A percentile compares a stretch with the other conserved stretches of the same genome.
Conservation (phyloP, 2,329 filamentous ascomycete species). For the Ophiostoma perfectum region DNA sequence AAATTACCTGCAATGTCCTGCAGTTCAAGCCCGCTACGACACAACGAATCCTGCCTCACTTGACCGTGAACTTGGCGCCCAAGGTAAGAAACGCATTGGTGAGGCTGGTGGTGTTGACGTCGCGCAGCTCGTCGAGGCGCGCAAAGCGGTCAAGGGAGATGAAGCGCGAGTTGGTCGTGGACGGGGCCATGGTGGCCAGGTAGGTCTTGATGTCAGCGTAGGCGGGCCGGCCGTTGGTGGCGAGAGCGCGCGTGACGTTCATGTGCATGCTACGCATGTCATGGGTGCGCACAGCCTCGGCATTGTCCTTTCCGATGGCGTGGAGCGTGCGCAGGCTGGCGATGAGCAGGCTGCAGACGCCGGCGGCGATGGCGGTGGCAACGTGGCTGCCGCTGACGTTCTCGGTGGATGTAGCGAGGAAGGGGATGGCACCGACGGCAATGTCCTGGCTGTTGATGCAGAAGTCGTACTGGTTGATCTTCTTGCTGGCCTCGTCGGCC, state of each 20-base stretch:
- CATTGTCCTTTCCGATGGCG: not conserved
- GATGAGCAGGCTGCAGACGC: not conserved
- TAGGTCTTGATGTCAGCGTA: not conserved
- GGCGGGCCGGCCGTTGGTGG: not conserved
- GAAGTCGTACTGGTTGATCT: not conserved
- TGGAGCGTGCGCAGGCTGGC: not conserved
- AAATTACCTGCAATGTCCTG: no score
- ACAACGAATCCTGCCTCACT: not conserved
- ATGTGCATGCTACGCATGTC: not conserved
- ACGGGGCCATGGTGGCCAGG: not conserved
- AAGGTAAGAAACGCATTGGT: not conserved
- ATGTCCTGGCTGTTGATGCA: not conserved
- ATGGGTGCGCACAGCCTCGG: not conserved
- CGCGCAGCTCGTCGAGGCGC: not conserved
- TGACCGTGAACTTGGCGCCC: not conserved
- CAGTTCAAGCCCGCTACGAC: no score
- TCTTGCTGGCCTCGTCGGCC: not conserved
- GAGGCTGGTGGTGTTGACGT: not conserved
- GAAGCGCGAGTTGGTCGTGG: not conserved
- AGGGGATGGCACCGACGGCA: not conserved
- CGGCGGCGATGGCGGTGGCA: not conserved
- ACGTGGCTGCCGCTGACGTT: not conserved
- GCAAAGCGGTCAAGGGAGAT: slow-evolving; percentile 3
- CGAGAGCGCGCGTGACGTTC: not conserved
- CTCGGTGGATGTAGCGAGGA: not conserved